A percentile compares a stretch with the other conserved stretches of the same genome.
Conservation (phyloP, 176 grass and related monocot species). For the Zoysia pacifica region DNA sequence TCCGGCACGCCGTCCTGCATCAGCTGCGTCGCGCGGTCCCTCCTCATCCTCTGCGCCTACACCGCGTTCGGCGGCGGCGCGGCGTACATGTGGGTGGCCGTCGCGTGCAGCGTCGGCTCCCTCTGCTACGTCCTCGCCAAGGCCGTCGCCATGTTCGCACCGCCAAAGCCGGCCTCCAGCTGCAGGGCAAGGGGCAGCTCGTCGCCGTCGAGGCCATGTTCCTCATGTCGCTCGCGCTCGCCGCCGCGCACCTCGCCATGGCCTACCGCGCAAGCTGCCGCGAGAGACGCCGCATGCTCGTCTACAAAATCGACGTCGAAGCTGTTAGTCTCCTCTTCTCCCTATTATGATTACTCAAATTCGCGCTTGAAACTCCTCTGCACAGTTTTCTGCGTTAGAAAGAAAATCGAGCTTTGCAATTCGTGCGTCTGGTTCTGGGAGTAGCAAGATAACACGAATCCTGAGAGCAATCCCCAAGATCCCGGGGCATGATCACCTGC, state of each 20-base stretch:
- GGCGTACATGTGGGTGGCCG: conserved; percentile 65
- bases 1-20: conserved; percentile 50
- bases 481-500: background rate
- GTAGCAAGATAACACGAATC: no score
- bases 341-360: no score
- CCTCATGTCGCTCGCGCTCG: conserved; percentile 68
- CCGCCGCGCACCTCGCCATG: conserved; percentile 73
- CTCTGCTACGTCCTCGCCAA: conserved; percentile 78
- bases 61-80: conserved; percentile 57
- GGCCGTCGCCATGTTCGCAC: conserved; percentile 46
- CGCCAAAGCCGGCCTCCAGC: conserved; percentile 2
- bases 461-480: no score
- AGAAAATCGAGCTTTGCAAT: background rate
- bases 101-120: conserved; percentile 62
- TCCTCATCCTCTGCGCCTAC: conserved; percentile 88
- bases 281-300: conserved; percentile 71
- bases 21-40: conserved; percentile 60
- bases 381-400: no score
- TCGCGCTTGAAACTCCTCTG: background rate
- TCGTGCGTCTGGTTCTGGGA: background rate
- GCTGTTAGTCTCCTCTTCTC: conserved; percentile 47
- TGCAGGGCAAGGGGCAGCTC: conserved; percentile 47
- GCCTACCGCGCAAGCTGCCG: conserved; percentile 76
- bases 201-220: conserved; percentile 76
- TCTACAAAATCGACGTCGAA: conserved; percentile 91